phyloP scores from a whole-genome alignment of 2,329 filamentous ascomycete genomes.

The Paecilomyces variotii region DNA sequence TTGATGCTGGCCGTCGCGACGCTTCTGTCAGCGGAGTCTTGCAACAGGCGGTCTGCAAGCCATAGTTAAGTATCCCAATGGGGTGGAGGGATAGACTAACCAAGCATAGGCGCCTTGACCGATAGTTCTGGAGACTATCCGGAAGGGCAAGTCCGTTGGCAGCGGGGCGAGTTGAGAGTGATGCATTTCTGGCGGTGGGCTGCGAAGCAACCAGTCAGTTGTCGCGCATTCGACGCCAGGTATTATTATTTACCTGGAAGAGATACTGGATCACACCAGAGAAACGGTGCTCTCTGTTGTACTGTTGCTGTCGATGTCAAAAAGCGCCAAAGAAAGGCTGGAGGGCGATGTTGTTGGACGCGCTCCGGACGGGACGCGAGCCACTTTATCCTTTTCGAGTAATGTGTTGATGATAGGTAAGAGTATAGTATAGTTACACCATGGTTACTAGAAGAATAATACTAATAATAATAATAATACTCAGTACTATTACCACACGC shows the following conservation, averaged over 20 bases:
- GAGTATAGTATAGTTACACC: background rate
- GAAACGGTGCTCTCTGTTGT: background rate
- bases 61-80: background rate
- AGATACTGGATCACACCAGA: background rate
- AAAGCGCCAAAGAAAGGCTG: constrained; percentile 13
- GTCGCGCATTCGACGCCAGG: background rate
- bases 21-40: background rate
- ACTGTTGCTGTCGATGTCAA: background rate
- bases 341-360: constrained; percentile 6
- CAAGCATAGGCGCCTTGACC: constrained; percentile 95
- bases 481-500: too few species aligned
- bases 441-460: background rate
- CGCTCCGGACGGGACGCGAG: constrained; percentile 15
- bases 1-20: constrained; percentile 59
- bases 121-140: constrained; percentile 92
- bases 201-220: constrained; percentile 3
- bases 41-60: background rate
- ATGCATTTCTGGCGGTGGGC: constrained; percentile 39
- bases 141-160: constrained; percentile 77
- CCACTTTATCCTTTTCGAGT: constrained; percentile 31
- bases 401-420: constrained; percentile 18
- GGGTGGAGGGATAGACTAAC: constrained; percentile 43
- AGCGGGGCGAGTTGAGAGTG: constrained; percentile 86
- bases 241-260: background rate
- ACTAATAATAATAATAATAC: too few species aligned